Evolutionary conservation across 2,329 filamentous ascomycete species (phyloP).

Genomic region (Penicillium sp.): DNA sequence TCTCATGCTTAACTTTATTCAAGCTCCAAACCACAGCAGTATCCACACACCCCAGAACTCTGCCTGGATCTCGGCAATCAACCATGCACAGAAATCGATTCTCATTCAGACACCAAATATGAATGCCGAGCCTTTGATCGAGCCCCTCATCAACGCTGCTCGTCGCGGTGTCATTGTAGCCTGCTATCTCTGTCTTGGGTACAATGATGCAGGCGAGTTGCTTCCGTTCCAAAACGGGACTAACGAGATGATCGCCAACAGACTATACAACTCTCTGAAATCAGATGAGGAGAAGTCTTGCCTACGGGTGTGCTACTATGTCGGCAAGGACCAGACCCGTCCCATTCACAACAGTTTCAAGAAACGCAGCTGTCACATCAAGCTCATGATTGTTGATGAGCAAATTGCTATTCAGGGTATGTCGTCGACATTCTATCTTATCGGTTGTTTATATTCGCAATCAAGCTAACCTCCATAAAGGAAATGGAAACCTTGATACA

Average conservation of each 20-base stretch:
- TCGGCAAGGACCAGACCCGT: conserved; percentile 69
- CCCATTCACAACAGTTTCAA: conserved; percentile 69
- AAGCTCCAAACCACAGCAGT: conserved; percentile 59
- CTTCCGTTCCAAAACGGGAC: conserved; percentile 74
- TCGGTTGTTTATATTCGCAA: too few species aligned
- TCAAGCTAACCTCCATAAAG: conserved; percentile 13
- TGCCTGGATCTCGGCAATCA: conserved; percentile 69
- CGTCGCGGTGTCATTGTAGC: conserved; percentile 67
- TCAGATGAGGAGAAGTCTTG: conserved; percentile 49
- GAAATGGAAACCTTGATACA: conserved; percentile 78
- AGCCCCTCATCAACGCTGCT: conserved; percentile 65
- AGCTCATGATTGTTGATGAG: conserved; percentile 73
- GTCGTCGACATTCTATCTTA: neutral
- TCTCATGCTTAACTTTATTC: neutral
- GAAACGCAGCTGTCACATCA: conserved; percentile 71
- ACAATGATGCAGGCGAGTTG: conserved; percentile 76
- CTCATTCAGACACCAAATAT: conserved; percentile 79
- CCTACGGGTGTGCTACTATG: conserved; percentile 69
- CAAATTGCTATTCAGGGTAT: conserved; percentile 65
- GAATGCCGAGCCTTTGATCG: conserved; percentile 68
- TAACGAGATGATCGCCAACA: conserved; percentile 69
- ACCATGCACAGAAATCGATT: conserved; percentile 63
- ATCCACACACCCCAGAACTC: conserved; percentile 72
- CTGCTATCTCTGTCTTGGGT: conserved; percentile 74
- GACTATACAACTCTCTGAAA: conserved; percentile 60